Evolutionary conservation across 352 stramenopile genomes (phyloP).

Genomic region (Globisporangium barbulae): DNA sequence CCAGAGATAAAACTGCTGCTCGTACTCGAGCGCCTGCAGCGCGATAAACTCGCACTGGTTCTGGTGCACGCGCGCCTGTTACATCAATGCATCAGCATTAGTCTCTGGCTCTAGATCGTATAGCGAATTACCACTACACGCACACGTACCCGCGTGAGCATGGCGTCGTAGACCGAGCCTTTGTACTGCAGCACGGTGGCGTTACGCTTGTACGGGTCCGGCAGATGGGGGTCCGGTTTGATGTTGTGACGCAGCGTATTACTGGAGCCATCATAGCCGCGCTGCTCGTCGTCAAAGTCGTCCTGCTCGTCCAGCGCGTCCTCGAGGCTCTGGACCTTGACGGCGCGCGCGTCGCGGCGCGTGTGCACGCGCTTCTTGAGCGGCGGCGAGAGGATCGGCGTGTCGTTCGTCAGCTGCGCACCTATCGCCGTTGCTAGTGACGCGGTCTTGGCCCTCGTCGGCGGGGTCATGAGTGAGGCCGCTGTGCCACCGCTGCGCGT

Average conservation of each 20-base stretch:
- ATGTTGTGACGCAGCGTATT: slow-evolving; percentile 26
- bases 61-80: slow-evolving; percentile 51
- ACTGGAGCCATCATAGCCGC: slow-evolving; percentile 10
- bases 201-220: slow-evolving; percentile 33
- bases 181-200: slow-evolving; percentile 37
- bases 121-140: slow-evolving; percentile 10
- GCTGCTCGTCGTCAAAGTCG: slow-evolving; percentile 17
- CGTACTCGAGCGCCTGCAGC: slow-evolving; percentile 52
- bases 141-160: slow-evolving; percentile 47
- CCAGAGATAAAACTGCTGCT: slow-evolving; percentile 52
- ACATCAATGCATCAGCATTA: neutral
- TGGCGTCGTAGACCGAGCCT: slow-evolving; percentile 49
- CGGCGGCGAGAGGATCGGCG: slow-evolving; percentile 42
- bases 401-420: slow-evolving; percentile 3
- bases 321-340: slow-evolving; percentile 38
- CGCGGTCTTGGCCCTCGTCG: neutral
- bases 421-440: neutral
- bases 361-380: slow-evolving; percentile 47
- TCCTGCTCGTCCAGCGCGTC: slow-evolving; percentile 20
- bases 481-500: slow-evolving; percentile 3
- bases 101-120: neutral
- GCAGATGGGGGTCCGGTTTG: slow-evolving; percentile 51
- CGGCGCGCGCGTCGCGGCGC: slow-evolving; percentile 26
- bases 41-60: slow-evolving; percentile 68
- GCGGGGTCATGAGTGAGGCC: slow-evolving; percentile 4